Conservation (phyloP, 2,329 filamentous ascomycete genomes). For the Orbilia brochopaga region DNA sequence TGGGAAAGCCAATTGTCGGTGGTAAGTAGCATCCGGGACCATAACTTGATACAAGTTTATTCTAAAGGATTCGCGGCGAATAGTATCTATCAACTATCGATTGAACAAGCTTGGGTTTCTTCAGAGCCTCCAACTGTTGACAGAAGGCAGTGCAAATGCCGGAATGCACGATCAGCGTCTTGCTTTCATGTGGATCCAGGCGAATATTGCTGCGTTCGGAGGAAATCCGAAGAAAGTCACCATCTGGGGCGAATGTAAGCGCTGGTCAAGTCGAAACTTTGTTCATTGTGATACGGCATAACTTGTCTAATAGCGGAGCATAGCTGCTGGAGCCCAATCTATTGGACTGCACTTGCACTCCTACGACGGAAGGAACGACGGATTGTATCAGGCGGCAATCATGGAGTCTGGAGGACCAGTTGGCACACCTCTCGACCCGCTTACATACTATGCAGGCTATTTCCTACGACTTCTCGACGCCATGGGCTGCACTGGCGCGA, state of each 20-base stretch:
- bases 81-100: slow-evolving; percentile 64
- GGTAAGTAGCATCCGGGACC: no score
- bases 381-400: slow-evolving; percentile 64
- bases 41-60: no score
- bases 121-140: slow-evolving; percentile 59
- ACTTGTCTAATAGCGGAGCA: no score
- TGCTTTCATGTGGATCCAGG: slow-evolving; percentile 67
- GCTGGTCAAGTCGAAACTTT: no score
- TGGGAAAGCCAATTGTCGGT: slow-evolving; percentile 64
- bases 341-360: slow-evolving; percentile 63
- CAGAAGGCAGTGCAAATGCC: slow-evolving; percentile 64
- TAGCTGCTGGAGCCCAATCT: slow-evolving; percentile 61
- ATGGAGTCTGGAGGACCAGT: slow-evolving; percentile 61
- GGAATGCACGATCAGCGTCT: slow-evolving; percentile 69
- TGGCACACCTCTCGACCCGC: slow-evolving; percentile 58
- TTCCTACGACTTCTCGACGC: not conserved
- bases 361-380: slow-evolving; percentile 64
- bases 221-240: slow-evolving; percentile 67
- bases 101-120: slow-evolving; percentile 64
- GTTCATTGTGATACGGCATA: no score
- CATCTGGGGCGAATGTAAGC: slow-evolving; percentile 65
- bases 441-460: slow-evolving; percentile 1
- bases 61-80: no score
- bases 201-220: slow-evolving; percentile 67
- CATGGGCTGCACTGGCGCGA: slow-evolving; percentile 62